Evolutionary conservation across 768 basidiomycete genomes (phyloP), one percentile per base, ranked within the genome.

Genomic region (Calocera viscosa): DNA sequence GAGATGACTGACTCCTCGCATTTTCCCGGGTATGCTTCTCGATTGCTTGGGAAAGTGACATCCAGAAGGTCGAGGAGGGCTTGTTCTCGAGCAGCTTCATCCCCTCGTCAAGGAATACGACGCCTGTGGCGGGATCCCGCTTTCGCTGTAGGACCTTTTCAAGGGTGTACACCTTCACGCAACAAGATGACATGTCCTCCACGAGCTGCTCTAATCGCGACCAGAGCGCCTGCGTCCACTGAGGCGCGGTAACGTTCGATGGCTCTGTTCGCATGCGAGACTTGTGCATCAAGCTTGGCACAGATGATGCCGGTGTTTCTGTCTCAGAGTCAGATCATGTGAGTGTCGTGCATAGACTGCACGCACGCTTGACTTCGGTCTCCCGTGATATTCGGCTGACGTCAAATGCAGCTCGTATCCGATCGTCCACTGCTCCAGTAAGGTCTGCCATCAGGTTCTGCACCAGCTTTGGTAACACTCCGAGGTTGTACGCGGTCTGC

Each of bases 51-150:
- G 88, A 83, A 0, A 97, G 75, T 0, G 89, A 84, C 3, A 87
- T 83, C 96, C 96, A 99, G 76, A 97, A 98, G 1, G 84, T 86
- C 24, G 87, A 82, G 68, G 90, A 94, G 0, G 96, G 96, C 74
- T 89, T 94, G 75, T 86, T 91, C 70, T 98, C 96, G 8, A 97
- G 80, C 19, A 91, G 92, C 80, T 93, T 90, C 89, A 97, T 89
- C 0, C 89, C 91, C 74, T 94, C 94, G 65, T 96, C 94, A 30
- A 98, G 77, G 76, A 98, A 98, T 1, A 88, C 78, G 0, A 82
- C 77, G 67, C 91, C 88, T 0, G 90, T 86, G 35, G 82, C 78
- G 0, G 87, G 80, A 73, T 98, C 94, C 74, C 84, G 88, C 79
- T 97, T 97, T 72, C 95, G 76, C 72, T 83, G 86, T 38, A 98